These are phyloP conservation scores for Paratinospora sagittata DNA, from an alignment of 164 flowering plant genomes.

Conservation along the genomic window DNA sequence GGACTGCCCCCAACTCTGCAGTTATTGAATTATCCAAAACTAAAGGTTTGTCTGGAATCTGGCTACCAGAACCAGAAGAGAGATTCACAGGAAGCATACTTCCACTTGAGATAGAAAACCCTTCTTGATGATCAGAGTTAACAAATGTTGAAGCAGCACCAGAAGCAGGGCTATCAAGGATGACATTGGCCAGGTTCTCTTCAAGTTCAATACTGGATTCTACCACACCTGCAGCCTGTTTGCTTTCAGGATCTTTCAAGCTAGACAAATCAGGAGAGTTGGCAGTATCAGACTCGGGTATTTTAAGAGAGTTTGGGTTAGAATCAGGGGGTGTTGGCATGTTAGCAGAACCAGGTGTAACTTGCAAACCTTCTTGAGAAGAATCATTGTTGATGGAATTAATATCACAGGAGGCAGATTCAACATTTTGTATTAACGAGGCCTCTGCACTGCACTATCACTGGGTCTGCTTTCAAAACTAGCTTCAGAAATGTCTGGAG, in stretches of 20 bases:
- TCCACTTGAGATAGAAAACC: conserved; percentile 17
- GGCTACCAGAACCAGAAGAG: conserved; percentile 19
- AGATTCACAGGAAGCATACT: conserved; percentile 19
- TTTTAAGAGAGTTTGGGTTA: conserved; percentile 18
- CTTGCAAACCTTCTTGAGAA: conserved; percentile 32
- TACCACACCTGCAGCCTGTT: conserved; percentile 15
- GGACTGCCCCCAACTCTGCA: conserved; percentile 24
- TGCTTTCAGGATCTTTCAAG: conserved; percentile 21
- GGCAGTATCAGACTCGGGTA: conserved; percentile 22
- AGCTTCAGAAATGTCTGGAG: conserved; percentile 34
- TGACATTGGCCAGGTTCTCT: conserved; percentile 20
- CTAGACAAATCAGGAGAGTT: conserved; percentile 26
- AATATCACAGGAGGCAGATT: conserved; percentile 19
- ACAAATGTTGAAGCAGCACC: conserved; percentile 22
- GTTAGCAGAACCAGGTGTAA: conserved; percentile 28
- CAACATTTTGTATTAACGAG: conserved; percentile 19
- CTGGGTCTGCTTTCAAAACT: conserved; percentile 28
- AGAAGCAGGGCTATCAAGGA: conserved; percentile 19
- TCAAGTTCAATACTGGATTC: conserved; percentile 27
- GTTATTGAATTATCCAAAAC: conserved; percentile 20
- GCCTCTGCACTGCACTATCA: conserved; percentile 24
- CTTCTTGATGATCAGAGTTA: conserved; percentile 21
- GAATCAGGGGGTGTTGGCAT: conserved; percentile 24
- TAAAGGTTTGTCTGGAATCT: conserved; percentile 23
- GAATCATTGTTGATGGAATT: conserved; percentile 23